Conservation (phyloP, 2,329 filamentous ascomycete genomes). For the Amauroascus verrucosus region DNA sequence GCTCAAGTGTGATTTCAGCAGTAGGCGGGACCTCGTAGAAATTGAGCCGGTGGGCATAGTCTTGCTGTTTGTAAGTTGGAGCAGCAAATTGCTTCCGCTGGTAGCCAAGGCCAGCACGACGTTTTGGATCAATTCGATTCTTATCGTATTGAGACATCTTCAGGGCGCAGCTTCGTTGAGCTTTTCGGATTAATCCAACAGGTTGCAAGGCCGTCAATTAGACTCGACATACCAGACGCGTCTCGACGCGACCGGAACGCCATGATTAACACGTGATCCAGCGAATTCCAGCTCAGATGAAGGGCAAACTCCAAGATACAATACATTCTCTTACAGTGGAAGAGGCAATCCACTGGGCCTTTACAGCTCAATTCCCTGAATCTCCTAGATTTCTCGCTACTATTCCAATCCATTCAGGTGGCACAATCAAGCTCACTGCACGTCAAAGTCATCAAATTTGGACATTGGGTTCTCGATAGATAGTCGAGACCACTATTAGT, state of each 20-base stretch:
- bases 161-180: background rate
- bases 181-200: background rate
- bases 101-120: conserved; percentile 64
- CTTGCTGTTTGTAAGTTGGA: conserved; percentile 62
- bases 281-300: background rate
- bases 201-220: background rate
- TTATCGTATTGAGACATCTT: conserved; percentile 38
- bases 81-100: conserved; percentile 80
- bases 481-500: too few relatives aligned
- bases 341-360: too few relatives aligned
- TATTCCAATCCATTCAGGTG: too few relatives aligned
- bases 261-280: background rate
- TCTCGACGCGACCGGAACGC: conserved; percentile 1
- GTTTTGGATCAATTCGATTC: conserved; percentile 50
- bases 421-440: too few relatives aligned
- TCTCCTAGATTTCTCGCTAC: too few relatives aligned
- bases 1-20: conserved; percentile 86
- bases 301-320: background rate
- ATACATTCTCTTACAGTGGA: too few relatives aligned
- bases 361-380: too few relatives aligned
- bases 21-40: conserved; percentile 84
- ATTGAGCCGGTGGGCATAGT: conserved; percentile 80
- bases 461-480: too few relatives aligned
- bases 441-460: too few relatives aligned
- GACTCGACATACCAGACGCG: background rate